These are phyloP conservation scores for Ganoderma sinense DNA, from an alignment of 1,284 basidiomycete species.

Conservation along the genomic window DNA sequence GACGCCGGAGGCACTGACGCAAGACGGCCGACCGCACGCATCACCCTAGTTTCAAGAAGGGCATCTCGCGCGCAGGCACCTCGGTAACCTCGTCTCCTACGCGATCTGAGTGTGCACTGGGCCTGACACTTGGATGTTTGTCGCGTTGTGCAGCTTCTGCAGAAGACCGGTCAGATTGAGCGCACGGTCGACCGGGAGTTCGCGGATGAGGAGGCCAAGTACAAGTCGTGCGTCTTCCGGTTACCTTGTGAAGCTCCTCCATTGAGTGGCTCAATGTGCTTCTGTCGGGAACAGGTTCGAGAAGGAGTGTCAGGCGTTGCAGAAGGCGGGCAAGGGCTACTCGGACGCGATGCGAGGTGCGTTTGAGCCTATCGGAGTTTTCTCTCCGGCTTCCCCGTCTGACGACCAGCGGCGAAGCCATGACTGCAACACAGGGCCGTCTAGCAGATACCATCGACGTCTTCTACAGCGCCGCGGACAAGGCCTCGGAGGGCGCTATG, in stretches of 20 bases:
- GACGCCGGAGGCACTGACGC: neutral
- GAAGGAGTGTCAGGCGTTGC: slow-evolving; percentile 91
- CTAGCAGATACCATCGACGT: slow-evolving; percentile 94
- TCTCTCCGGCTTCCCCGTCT: neutral
- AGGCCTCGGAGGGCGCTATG: slow-evolving; percentile 92
- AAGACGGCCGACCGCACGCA: neutral
- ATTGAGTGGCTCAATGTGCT: neutral
- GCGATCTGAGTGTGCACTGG: neutral
- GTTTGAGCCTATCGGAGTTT: slow-evolving; percentile 31
- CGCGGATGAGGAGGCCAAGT: slow-evolving; percentile 91
- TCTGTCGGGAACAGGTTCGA: slow-evolving; percentile 69
- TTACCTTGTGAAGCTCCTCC: neutral
- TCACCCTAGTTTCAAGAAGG: slow-evolving; percentile 29
- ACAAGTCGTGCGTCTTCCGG: slow-evolving; percentile 73
- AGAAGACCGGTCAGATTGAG: slow-evolving; percentile 98
- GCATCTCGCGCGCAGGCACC: slow-evolving; percentile 30
- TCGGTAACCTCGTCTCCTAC: slow-evolving; percentile 20
- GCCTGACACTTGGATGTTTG: neutral
- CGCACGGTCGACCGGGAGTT: slow-evolving; percentile 95
- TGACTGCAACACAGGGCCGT: slow-evolving; percentile 92
- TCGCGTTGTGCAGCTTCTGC: slow-evolving; percentile 68
- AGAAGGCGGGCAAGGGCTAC: slow-evolving; percentile 96
- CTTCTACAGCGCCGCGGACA: slow-evolving; percentile 91
- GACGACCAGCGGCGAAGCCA: slow-evolving; percentile 57
- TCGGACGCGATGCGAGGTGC: slow-evolving; percentile 92